phyloP scores from a whole-genome alignment of 768 basidiomycete genomes.

The Mycena chlorophos region DNA sequence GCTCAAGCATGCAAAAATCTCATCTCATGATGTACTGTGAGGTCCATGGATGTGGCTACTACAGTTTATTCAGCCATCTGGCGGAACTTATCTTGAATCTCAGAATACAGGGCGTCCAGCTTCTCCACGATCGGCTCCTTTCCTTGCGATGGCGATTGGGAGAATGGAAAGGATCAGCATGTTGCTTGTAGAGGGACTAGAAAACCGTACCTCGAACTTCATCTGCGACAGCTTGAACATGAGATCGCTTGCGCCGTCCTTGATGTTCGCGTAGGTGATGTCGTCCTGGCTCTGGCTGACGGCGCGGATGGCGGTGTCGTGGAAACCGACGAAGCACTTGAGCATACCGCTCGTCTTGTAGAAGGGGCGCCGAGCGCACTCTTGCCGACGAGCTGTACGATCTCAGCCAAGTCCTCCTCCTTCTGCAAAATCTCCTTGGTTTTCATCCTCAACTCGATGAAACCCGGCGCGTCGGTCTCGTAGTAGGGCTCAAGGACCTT shows the following conservation, averaged over 20 bases:
- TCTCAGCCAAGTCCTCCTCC: constrained; percentile 97
- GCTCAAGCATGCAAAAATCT: neutral
- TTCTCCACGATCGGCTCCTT: constrained; percentile 81
- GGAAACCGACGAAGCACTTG: constrained; percentile 90
- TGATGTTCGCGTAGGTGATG: constrained; percentile 82
- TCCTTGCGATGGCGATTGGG: constrained; percentile 86
- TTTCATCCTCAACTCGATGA: constrained; percentile 86
- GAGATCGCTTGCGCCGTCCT: constrained; percentile 81
- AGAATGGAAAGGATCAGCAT: constrained; percentile 1
- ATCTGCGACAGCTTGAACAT: constrained; percentile 99
- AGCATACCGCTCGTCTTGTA: constrained; percentile 98
- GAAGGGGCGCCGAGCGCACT: constrained; percentile 95
- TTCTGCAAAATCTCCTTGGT: constrained; percentile 98
- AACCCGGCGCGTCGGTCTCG: constrained; percentile 88
- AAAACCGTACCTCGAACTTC: constrained; percentile 86
- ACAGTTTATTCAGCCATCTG: constrained; percentile 70
- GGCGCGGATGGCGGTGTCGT: constrained; percentile 85
- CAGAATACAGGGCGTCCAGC: constrained; percentile 74
- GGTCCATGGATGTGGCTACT: constrained; percentile 18
- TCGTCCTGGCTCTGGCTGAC: constrained; percentile 80
- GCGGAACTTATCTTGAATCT: constrained; percentile 93
- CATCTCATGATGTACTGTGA: constrained; percentile 21
- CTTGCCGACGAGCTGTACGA: constrained; percentile 99
- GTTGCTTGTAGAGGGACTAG: neutral
- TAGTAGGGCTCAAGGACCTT: constrained; percentile 93